Percentiles rank a stretch among this genome's conserved stretches.
Conservation (phyloP, 345 rosid species). For the Ceriops tagal region DNA sequence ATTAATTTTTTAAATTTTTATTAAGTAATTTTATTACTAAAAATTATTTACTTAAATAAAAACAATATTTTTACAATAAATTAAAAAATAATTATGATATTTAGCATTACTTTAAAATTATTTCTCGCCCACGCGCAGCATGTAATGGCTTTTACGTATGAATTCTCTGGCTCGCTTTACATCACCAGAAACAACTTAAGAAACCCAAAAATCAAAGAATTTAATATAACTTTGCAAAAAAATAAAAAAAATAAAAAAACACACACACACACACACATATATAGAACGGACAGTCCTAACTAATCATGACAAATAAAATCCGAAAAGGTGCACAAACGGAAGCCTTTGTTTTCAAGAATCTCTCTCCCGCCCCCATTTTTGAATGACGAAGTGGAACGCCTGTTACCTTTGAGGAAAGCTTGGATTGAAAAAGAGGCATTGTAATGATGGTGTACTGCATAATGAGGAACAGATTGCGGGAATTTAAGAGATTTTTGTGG, state of each 20-base stretch:
- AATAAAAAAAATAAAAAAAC: neutral
- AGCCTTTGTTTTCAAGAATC: slow-evolving; percentile 16
- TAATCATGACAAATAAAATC: slow-evolving; percentile 25
- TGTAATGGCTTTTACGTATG: slow-evolving; percentile 35
- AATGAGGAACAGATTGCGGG: slow-evolving; percentile 19
- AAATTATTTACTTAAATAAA: too few species aligned
- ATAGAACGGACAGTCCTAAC: slow-evolving; percentile 19
- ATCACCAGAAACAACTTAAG: slow-evolving; percentile 11
- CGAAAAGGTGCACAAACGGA: slow-evolving; percentile 13
- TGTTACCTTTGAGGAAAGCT: slow-evolving; percentile 26
- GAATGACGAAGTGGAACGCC: slow-evolving; percentile 21
- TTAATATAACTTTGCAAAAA: slow-evolving; percentile 11
- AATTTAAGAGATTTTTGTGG: slow-evolving; percentile 22
- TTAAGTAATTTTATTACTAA: too few species aligned
- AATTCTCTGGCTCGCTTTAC: slow-evolving; percentile 7
- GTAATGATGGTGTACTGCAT: slow-evolving; percentile 38
- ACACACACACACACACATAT: neutral
- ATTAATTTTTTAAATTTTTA: too few species aligned
- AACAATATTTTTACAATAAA: too few species aligned
- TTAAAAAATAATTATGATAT: too few species aligned
- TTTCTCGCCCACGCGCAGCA: slow-evolving; percentile 33
- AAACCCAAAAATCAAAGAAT: neutral
- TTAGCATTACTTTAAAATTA: neutral
- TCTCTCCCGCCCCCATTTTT: slow-evolving; percentile 18
- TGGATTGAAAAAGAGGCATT: slow-evolving; percentile 8